Conservation (phyloP, 495 filamentous ascomycete species). For the Aspergillus affinis region DNA sequence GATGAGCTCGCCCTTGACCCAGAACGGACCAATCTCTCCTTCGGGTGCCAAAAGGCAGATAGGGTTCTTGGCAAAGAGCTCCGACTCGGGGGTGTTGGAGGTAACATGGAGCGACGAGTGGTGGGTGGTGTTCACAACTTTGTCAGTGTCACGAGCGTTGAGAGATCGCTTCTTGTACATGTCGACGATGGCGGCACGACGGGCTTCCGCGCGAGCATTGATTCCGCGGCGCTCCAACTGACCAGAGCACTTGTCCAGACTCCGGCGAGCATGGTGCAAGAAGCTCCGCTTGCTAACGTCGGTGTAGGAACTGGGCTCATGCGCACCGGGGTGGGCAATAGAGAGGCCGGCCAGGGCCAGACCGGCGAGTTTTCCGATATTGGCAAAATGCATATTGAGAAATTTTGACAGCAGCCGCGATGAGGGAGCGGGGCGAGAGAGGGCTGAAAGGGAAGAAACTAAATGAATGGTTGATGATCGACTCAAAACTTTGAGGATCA, state of each 20-base stretch:
- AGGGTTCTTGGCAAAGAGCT: slow-evolving; percentile 24
- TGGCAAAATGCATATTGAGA: slow-evolving; percentile 8
- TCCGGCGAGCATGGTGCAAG: slow-evolving; percentile 21
- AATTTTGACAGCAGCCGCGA: no score
- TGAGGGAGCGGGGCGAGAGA: no score
- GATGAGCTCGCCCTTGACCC: slow-evolving; percentile 47
- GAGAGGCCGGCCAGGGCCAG: slow-evolving; percentile 21
- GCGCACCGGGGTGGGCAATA: slow-evolving; percentile 24
- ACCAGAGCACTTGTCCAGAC: slow-evolving; percentile 19
- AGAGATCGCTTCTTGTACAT: slow-evolving; percentile 18
- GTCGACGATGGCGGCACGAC: slow-evolving; percentile 21
- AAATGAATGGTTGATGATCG: no score
- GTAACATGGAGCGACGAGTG: slow-evolving; percentile 18
- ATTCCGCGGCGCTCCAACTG: slow-evolving; percentile 23
- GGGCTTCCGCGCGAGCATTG: slow-evolving; percentile 23
- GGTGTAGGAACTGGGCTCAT: slow-evolving; percentile 20
- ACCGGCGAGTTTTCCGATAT: slow-evolving; percentile 11
- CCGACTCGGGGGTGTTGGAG: slow-evolving; percentile 17
- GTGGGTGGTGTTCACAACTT: slow-evolving; percentile 22
- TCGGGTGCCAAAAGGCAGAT: slow-evolving; percentile 28
- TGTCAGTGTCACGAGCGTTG: slow-evolving; percentile 19
- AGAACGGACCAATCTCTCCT: slow-evolving; percentile 32
- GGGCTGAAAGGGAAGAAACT: no score
- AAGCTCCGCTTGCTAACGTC: slow-evolving; percentile 19
- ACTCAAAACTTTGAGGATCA: no score